phyloP scores from a whole-genome alignment of 306 rosid genomes.

The Cucumis hystrix region DNA sequence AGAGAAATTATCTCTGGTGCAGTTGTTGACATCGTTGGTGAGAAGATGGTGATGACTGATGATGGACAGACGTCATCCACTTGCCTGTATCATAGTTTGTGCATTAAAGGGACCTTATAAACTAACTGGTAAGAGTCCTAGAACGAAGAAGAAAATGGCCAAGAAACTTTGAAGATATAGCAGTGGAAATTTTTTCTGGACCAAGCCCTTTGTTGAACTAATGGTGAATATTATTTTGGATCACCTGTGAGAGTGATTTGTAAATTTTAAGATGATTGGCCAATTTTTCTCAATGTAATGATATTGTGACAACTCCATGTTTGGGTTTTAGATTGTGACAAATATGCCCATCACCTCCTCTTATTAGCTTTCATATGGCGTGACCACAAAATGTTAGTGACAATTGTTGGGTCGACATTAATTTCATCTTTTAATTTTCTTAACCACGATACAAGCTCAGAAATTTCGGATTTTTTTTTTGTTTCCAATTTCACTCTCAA shows the following conservation, averaged over 20 bases:
- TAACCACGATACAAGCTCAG: not conserved
- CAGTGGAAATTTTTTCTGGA: not conserved
- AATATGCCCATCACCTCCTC: not conserved
- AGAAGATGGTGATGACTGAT: slow-evolving; percentile 73
- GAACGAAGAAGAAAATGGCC: not conserved
- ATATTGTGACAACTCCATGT: not conserved
- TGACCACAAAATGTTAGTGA: not conserved
- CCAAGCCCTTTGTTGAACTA: not conserved
- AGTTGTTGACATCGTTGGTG: slow-evolving; percentile 81
- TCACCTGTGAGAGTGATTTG: not conserved
- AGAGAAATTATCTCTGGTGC: slow-evolving; percentile 20
- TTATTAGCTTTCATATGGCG: not conserved
- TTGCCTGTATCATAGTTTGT: not conserved
- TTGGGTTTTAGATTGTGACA: not conserved
- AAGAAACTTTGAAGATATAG: not conserved
- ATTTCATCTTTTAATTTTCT: not conserved
- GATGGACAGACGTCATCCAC: not conserved
- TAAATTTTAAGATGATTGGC: not conserved
- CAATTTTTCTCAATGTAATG: no score
- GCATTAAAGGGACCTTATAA: not conserved
- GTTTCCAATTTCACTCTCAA: no score
- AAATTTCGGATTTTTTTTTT: not conserved
- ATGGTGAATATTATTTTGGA: not conserved
- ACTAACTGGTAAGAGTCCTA: slow-evolving; percentile 1
- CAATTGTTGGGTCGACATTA: not conserved